Conservation (phyloP, 352 stramenopile species). For the Saprolegnia parasitica region DNA sequence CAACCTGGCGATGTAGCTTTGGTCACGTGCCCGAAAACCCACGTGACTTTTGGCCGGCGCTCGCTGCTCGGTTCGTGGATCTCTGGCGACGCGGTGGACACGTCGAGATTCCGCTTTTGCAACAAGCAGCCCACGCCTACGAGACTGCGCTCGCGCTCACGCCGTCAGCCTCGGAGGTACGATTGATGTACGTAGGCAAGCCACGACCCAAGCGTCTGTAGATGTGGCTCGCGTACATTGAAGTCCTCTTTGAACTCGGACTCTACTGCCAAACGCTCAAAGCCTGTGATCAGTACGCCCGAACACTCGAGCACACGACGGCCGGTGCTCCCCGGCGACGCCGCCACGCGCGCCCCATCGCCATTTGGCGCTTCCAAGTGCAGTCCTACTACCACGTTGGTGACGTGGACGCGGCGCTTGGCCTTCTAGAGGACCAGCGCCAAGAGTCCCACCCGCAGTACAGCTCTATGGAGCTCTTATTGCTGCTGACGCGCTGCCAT, state of each 20-base stretch:
- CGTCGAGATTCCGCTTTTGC: slow-evolving; percentile 9
- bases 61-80: neutral
- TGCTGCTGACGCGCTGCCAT: slow-evolving; percentile 14
- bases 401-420: slow-evolving; percentile 8
- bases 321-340: neutral
- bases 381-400: slow-evolving; percentile 21
- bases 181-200: neutral
- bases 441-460: neutral
- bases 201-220: neutral
- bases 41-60: slow-evolving; percentile 1
- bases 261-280: slow-evolving; percentile 26
- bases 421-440: neutral
- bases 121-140: slow-evolving; percentile 5
- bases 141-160: neutral
- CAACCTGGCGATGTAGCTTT: neutral
- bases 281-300: neutral
- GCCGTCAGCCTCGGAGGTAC: neutral
- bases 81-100: slow-evolving; percentile 4
- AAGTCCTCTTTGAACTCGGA: slow-evolving; percentile 10
- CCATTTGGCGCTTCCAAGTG: slow-evolving; percentile 14
- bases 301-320: neutral
- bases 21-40: neutral
- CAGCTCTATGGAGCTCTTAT: neutral
- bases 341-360: neutral
- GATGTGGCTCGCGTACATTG: neutral